Base-by-base conservation (phyloP, 352 stramenopile species). In the Aphanomyces euteiches region DNA sequence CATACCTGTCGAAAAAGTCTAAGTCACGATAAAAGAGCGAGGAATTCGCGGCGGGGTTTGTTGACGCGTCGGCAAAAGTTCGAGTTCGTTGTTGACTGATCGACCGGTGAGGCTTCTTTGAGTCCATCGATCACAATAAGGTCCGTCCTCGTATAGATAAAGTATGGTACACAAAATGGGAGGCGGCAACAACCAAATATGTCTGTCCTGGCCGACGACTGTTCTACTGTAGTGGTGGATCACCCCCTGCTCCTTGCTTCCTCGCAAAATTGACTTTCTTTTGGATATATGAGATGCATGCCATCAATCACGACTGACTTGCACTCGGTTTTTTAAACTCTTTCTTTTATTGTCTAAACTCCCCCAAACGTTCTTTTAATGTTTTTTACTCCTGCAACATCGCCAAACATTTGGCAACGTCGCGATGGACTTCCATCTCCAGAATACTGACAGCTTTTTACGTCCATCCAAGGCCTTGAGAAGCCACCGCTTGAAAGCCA, bases 21-120 rank as follows among this genome's bases (percentile, higher is more conserved):
- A 70, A 47, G 21, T 70, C 64, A 45, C 37, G 13, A 45, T 67
- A 67, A 36, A 67, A 70, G 36, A 70, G 47, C 37, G 64, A 70
- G 13, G 64, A 19, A 47, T 38, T 69, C 6, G 63, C 19, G 43
- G 50, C 63, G 28, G 43, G 17, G 43, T 50, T n/a, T 50, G 10
- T n/a, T n/a, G 43, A 50, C 10, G 43, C 43, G 17, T 12, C 43
- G 43, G 43, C 43, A 50, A n/a, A 50, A 50, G 43, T 0, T 28
- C 28, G 28, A 28, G 17, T 50, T 12, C 43, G 43, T 12, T n/a
- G 43, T 50, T n/a, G 10, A n/a, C 50, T 13, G 36, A 58, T 2
- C 2, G 28, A 37, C 28, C 28, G 54, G 28, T 13, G 54, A 5
- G 12, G 7, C 28, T 10, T 61, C 10, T 7, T 13, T 39, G 19